Conservation (phyloP, 257 asterid genomes). For the Scutellaria baicalensis region DNA sequence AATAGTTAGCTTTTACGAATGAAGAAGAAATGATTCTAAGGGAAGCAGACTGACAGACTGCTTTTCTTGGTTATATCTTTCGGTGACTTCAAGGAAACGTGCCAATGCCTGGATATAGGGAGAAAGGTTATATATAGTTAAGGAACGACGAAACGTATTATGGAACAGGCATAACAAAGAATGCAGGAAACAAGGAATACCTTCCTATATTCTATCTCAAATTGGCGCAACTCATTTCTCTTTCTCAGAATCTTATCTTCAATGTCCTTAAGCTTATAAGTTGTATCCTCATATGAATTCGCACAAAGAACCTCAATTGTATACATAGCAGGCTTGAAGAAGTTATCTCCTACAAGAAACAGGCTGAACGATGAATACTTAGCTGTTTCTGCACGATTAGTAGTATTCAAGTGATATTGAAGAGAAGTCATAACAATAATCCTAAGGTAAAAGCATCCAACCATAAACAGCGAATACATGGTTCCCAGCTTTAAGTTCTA, state of each 20-base stretch:
- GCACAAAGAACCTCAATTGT: constrained; percentile 82
- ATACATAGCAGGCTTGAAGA: constrained; percentile 78
- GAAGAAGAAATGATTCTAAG: neutral
- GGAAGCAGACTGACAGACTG: constrained; percentile 58
- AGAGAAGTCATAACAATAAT: neutral
- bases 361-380: neutral
- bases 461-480: constrained; percentile 97
- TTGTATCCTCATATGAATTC: constrained; percentile 71
- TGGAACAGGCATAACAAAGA: neutral
- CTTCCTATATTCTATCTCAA: constrained; percentile 90
- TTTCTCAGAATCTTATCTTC: constrained; percentile 84
- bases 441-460: constrained; percentile 30
- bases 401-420: neutral
- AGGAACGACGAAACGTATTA: neutral
- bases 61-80: constrained; percentile 75
- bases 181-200: constrained; percentile 21
- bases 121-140: neutral
- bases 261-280: constrained; percentile 58
- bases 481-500: constrained; percentile 81
- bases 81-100: constrained; percentile 83
- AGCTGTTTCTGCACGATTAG: neutral
- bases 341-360: constrained; percentile 75
- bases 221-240: constrained; percentile 84
- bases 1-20: neutral
- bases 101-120: constrained; percentile 64